Evolutionary conservation across 768 basidiomycete genomes (phyloP).

Genomic region (Termitomyces sp.): DNA sequence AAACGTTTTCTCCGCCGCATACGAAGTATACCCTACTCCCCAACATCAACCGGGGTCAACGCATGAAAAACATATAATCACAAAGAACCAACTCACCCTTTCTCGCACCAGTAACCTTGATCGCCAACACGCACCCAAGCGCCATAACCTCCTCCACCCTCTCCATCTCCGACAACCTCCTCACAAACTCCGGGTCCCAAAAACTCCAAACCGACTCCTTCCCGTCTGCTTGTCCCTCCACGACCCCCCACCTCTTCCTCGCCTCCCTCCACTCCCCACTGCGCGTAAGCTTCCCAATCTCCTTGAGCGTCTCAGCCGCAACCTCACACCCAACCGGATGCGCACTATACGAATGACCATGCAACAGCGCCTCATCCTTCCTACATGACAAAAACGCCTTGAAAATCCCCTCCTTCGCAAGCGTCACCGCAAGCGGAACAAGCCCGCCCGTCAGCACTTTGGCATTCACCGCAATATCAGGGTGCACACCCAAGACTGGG

Average conservation of each 20-base stretch:
- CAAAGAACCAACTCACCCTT: slow-evolving; percentile 41
- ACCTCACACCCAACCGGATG: slow-evolving; percentile 92
- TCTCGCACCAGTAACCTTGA: slow-evolving; percentile 61
- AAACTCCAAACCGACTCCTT: slow-evolving; percentile 68
- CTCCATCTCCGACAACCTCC: slow-evolving; percentile 51
- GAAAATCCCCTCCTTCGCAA: slow-evolving; percentile 81
- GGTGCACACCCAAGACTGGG: slow-evolving; percentile 65
- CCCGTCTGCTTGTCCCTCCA: slow-evolving; percentile 44
- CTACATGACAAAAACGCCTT: slow-evolving; percentile 67
- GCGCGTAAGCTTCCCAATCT: slow-evolving; percentile 50
- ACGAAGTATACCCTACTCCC: slow-evolving; percentile 50
- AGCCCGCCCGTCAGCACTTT: slow-evolving; percentile 94
- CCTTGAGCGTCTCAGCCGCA: slow-evolving; percentile 73
- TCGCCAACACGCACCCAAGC: slow-evolving; percentile 79
- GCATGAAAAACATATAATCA: neutral
- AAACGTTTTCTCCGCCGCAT: slow-evolving; percentile 64
- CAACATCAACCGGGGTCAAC: neutral
- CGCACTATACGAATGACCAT: slow-evolving; percentile 96
- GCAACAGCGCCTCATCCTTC: slow-evolving; percentile 85
- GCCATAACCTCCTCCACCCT: slow-evolving; percentile 79
- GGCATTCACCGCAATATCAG: slow-evolving; percentile 90
- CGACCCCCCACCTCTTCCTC: slow-evolving; percentile 51
- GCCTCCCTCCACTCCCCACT: slow-evolving; percentile 61
- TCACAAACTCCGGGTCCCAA: slow-evolving; percentile 77
- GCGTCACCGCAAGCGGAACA: slow-evolving; percentile 80